Evolutionary conservation across 2,329 filamentous ascomycete species (phyloP), one percentile per base, ranked within the genome.

Genomic region (Pyrenophora tritici-repentis): DNA sequence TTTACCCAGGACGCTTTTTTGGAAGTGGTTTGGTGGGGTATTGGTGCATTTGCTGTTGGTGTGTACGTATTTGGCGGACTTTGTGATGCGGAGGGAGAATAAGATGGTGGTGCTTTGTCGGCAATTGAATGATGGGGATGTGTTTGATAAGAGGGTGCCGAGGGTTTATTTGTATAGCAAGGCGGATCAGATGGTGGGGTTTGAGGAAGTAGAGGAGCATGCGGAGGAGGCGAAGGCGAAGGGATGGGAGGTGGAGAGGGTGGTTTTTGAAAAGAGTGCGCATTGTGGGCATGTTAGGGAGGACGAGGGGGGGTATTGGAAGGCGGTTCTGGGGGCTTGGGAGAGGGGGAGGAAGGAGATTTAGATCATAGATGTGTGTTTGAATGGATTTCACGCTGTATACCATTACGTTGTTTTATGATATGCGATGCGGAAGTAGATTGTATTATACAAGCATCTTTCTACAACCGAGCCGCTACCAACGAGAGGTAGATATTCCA

Each of bases 401-500:
- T 29, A 29, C 5, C 26, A 10, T 29, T 10, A 29, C 9, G 3
- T 10, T 1, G 26, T 29, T 24, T 20, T 29, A 39, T 29, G 6
- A 7, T 37, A 26, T 31, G 14, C 37, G 6, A 4, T 22, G 17
- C 18, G 13, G 24, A 22, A 42, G 26, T 20, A 41, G 40, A 31
- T 38, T 20, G 31, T 37, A 39, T 47, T 41, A n/a, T 41, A 38
- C 47, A 39, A 13, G 16, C 4, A 42, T 10, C 9, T 26, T 17
- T 51, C 36, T 65, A 73, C 29, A 72, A 46, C n/a, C 66, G 57
- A 16, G 65, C 61, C 12, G 71, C 81, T 50, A 86, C 75, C 58
- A 92, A 75, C 60, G 86, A 90, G 72, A 92, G 78, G 70, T 89
- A 91, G 32, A 91, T 78, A 1, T 87, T 87, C 89, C 89, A 93